These are phyloP conservation scores for Monoraphidium neglectum DNA, from an alignment of 139 green algal species.

Conservation along the genomic window DNA sequence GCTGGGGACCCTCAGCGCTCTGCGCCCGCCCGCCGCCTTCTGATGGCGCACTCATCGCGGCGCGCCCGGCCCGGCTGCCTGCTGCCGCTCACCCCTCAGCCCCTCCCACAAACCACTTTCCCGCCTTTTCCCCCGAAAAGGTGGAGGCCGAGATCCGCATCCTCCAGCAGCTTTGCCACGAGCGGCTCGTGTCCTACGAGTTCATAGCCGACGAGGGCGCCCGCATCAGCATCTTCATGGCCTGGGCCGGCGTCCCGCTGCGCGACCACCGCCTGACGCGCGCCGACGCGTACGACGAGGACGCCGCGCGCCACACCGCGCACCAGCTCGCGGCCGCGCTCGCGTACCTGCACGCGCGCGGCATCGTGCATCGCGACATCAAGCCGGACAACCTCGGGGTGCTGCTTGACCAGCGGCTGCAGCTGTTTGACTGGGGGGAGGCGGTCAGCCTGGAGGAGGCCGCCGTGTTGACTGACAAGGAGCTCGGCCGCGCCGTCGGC, in stretches of 20 bases:
- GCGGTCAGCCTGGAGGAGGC: constrained; percentile 10
- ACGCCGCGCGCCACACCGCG: constrained; percentile 22
- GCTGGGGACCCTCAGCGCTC: no score
- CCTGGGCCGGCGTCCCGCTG: constrained; percentile 25
- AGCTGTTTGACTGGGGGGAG: constrained; percentile 38
- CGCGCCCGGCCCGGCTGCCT: no score
- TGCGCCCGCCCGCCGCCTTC: no score
- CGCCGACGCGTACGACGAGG: constrained; percentile 20
- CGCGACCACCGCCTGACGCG: constrained; percentile 9
- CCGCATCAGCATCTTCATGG: constrained; percentile 26
- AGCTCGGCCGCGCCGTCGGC: constrained; percentile 20
- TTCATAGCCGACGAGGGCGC: constrained; percentile 30
- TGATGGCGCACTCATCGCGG: no score
- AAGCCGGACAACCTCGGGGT: constrained; percentile 53
- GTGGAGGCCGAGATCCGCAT: constrained; percentile 29
- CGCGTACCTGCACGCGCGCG: constrained; percentile 24
- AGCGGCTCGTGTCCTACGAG: constrained; percentile 8
- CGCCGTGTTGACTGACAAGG: not conserved
- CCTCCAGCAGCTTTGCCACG: constrained; percentile 27
- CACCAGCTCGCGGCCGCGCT: constrained; percentile 33
- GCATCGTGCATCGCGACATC: constrained; percentile 48
- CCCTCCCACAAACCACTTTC: not conserved
- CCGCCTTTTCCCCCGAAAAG: constrained; percentile 20
- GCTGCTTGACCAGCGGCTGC: constrained; percentile 18
- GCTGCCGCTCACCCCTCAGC: not conserved